phyloP scores from a whole-genome alignment of 2,329 filamentous ascomycete genomes.

The Pseudogymnoascus sp. region DNA sequence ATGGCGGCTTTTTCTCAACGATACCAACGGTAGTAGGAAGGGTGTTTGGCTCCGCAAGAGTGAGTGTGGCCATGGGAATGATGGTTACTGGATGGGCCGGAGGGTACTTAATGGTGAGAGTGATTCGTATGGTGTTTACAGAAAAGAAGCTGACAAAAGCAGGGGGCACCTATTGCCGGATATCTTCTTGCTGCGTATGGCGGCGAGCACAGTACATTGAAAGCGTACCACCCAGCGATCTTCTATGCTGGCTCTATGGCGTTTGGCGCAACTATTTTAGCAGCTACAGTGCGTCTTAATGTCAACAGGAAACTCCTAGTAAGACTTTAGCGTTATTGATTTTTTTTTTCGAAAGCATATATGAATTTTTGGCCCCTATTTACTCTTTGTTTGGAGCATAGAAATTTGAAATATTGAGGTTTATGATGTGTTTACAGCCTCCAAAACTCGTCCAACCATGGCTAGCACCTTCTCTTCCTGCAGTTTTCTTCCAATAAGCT shows the following conservation, averaged over 20 bases:
- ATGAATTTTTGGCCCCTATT: not conserved
- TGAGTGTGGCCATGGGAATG: slow-evolving; percentile 55
- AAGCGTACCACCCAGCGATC: slow-evolving; percentile 53
- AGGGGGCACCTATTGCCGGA: slow-evolving; percentile 53
- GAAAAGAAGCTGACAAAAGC: not conserved
- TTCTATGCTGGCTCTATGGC: slow-evolving; percentile 53
- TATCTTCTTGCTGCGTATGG: slow-evolving; percentile 51
- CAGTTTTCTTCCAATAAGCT: slow-evolving; percentile 70
- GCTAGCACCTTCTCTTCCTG: slow-evolving; percentile 84
- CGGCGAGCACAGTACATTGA: slow-evolving; percentile 40
- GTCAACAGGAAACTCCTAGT: slow-evolving; percentile 33
- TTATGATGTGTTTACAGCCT: not conserved
- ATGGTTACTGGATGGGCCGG: slow-evolving; percentile 53
- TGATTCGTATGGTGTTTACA: not conserved
- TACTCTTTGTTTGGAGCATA: not conserved
- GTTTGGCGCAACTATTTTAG: slow-evolving; percentile 37
- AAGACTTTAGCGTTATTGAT: slow-evolving; percentile 27
- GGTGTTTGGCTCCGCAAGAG: slow-evolving; percentile 48
- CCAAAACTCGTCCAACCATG: slow-evolving; percentile 61
- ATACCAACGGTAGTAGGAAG: slow-evolving; percentile 57
- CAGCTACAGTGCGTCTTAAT: slow-evolving; percentile 38
- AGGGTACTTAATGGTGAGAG: slow-evolving; percentile 51
- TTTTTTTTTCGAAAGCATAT: not conserved
- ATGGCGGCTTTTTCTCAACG: slow-evolving; percentile 57
- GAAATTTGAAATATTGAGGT: not conserved